Evolutionary conservation across 2,329 filamentous ascomycete species (phyloP).

Genomic region (Penicillium olsonii): DNA sequence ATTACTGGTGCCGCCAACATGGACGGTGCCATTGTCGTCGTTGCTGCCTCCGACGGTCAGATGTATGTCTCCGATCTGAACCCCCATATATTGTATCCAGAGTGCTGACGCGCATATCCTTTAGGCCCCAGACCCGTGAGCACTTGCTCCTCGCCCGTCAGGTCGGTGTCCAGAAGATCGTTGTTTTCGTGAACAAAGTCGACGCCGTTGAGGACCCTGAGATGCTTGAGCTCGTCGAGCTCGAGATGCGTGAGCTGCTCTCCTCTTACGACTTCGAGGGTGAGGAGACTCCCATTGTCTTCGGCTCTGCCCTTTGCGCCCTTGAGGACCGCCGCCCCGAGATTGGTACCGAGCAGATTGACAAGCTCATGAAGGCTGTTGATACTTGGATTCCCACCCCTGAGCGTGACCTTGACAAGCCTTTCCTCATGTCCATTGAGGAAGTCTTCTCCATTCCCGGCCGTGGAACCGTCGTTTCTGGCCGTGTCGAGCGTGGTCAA

Average conservation of each 20-base stretch:
- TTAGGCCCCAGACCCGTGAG: conserved; percentile 90
- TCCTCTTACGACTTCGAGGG: conserved; percentile 93
- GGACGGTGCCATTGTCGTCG: conserved; percentile 98
- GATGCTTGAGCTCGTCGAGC: conserved; percentile 99
- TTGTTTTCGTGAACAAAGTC: conserved; percentile 99
- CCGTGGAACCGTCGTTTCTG: conserved; percentile 94
- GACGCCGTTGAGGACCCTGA: conserved; percentile 96
- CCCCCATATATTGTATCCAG: background rate
- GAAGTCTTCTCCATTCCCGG: conserved; percentile 88
- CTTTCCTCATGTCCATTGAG: conserved; percentile 98
- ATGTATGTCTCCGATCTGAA: conserved; percentile 66
- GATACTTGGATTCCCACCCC: conserved; percentile 97
- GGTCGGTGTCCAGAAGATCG: conserved; percentile 96
- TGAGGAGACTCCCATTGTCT: conserved; percentile 94
- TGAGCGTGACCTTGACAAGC: conserved; percentile 91
- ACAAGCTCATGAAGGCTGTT: conserved; percentile 85
- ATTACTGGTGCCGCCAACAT: conserved; percentile 99
- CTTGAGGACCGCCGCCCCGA: conserved; percentile 84
- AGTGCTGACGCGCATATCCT: conserved; percentile 24
- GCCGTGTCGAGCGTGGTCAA: conserved; percentile 92
- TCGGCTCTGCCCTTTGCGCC: conserved; percentile 95
- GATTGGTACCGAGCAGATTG: conserved; percentile 83
- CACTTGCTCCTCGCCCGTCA: conserved; percentile 96
- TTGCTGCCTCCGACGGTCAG: conserved; percentile 96
- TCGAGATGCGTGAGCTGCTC: conserved; percentile 99